Conservation (phyloP, 2,329 filamentous ascomycete genomes). For the Trichoderma harzianum region DNA sequence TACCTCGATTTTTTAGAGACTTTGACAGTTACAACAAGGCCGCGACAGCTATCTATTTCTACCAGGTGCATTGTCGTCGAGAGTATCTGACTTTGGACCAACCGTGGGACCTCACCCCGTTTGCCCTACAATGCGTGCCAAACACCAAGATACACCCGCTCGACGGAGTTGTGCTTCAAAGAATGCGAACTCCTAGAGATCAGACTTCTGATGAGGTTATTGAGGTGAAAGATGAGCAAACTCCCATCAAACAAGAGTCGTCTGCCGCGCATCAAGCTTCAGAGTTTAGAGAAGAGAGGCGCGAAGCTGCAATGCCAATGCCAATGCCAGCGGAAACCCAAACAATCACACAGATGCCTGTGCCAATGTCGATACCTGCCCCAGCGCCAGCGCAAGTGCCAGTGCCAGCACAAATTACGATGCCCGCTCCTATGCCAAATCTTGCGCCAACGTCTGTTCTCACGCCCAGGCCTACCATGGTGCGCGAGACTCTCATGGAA, state of each 20-base stretch:
- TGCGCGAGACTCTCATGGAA: background rate
- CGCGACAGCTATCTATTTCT: background rate
- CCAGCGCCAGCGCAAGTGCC: no score
- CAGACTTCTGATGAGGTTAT: no score
- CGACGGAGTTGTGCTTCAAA: no score
- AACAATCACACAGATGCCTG: no score
- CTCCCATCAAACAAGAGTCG: no score
- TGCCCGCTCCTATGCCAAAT: background rate
- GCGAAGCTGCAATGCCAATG: no score
- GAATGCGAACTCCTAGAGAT: no score
- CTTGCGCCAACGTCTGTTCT: background rate
- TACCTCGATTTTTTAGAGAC: background rate
- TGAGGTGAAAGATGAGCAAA: no score
- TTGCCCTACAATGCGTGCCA: fast-evolving
- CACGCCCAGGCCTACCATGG: fast-evolving
- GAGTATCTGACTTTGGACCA: background rate
- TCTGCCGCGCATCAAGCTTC: no score
- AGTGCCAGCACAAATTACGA: background rate
- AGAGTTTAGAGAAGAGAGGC: no score
- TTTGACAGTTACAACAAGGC: background rate
- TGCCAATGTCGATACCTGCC: background rate
- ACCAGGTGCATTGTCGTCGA: background rate
- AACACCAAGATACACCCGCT: background rate
- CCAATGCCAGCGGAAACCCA: no score
- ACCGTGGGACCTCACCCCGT: background rate